Evolutionary conservation across 2,329 filamentous ascomycete species (phyloP).

Genomic region (Aspergillus novoparasiticus): DNA sequence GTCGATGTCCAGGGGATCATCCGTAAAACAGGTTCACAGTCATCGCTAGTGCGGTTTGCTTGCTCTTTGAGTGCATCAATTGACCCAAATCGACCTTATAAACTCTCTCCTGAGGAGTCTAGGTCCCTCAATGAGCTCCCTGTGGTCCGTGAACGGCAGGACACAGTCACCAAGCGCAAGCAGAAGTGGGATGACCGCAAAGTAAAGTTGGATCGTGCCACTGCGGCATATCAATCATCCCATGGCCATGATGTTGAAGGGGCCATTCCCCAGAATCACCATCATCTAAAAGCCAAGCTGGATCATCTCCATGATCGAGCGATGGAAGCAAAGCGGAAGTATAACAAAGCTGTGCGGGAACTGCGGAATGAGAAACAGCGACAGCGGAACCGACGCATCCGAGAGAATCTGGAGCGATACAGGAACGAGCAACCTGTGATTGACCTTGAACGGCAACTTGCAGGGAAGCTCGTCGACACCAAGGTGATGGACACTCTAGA

Average conservation of each 20-base stretch:
- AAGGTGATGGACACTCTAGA: constrained; percentile 18
- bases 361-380: constrained; percentile 23
- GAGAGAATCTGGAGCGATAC: constrained; percentile 22
- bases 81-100: constrained; percentile 14
- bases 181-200: constrained; percentile 14
- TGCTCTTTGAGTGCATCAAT: constrained; percentile 18
- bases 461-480: constrained; percentile 16
- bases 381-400: constrained; percentile 15
- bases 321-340: constrained; percentile 16
- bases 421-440: constrained; percentile 25
- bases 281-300: constrained; percentile 12
- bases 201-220: constrained; percentile 14
- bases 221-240: constrained; percentile 1
- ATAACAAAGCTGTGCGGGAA: constrained; percentile 16
- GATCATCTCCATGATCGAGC: constrained; percentile 6
- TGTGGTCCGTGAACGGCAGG: constrained; percentile 13
- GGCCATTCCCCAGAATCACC: too few relatives aligned
- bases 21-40: constrained; percentile 16
- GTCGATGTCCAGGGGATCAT: constrained; percentile 19
- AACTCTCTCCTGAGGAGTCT: constrained; percentile 18
- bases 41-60: constrained; percentile 15
- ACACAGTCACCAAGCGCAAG: constrained; percentile 15
- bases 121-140: constrained; percentile 18
- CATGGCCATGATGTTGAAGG: neutral
- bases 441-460: constrained; percentile 22